Base-by-base conservation (phyloP, 1,139 yeast species). In the Suhomyces chickasaworum region DNA sequence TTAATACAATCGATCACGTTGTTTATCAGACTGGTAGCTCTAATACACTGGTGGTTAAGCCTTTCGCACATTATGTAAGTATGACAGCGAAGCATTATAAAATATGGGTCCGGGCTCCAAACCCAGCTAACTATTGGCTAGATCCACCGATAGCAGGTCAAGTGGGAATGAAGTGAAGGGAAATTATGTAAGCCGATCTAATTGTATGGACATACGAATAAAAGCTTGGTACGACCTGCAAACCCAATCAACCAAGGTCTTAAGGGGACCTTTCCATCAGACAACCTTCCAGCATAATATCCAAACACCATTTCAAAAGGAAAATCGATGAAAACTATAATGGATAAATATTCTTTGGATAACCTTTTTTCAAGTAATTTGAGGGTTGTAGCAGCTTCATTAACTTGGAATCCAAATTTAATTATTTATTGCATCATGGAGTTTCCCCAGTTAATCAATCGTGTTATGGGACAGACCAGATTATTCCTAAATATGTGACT, bases 241-340 rank as follows among this genome's bases (percentile, higher is more conserved):
- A 85, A 93, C 0, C 95, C 99, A 62, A 80, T 76, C 57, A 91
- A 64, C 99, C 99, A 93, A 0, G 99, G 98, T 40, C 77, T 77
- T 46, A 93, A 73, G 0, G 97, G 81, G 18, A 77, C 68, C 39
- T 75, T 71, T 0, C 95, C 93, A 0, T 84, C 78, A 0, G 97
- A 88, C 97, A 97, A 90, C 57, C 90, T 82, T 3, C 97, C 99
- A 1, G 96, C 96, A 59, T 90, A 91, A 64, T 90, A 93, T 0
- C 99, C 98, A 68, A 93, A 91, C 3, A 93, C 68, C 64, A 93
- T 86, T 64, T 95, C 99, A 66, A 93, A 90, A 7, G 99, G 99
- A 66, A 93, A 93, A 63, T 93, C 97, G 44, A 95, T 88, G 44
- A 93, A 69, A 0, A 93, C 99, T 0, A 97, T 89, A 13, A 93